Percentiles rank a stretch among this genome's conserved stretches.
Evolutionary conservation across 2,329 filamentous ascomycete genomes (phyloP).

Genomic region (Cladosporium sp.): DNA sequence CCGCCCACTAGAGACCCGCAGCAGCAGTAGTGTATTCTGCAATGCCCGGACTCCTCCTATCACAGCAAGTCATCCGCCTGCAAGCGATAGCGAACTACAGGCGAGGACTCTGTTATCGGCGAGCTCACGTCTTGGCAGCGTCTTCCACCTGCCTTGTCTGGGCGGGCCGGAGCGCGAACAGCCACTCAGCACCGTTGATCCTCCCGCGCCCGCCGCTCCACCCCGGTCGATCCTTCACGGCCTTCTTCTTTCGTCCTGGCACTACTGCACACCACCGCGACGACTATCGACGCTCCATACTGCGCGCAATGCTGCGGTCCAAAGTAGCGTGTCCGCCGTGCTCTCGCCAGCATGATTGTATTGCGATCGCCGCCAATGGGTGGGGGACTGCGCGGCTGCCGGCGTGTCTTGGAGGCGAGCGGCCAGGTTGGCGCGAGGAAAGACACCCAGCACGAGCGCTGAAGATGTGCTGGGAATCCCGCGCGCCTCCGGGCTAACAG

Average conservation of each 20-base stretch:
- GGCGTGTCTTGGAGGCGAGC: slow-evolving; percentile 6
- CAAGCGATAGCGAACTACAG: background rate
- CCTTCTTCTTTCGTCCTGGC: slow-evolving; percentile 10
- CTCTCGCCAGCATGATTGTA: slow-evolving; percentile 5
- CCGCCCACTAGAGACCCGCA: background rate
- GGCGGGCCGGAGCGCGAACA: slow-evolving; percentile 1
- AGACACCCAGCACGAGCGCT: slow-evolving; percentile 9
- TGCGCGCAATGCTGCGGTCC: background rate
- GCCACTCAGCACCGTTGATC: background rate
- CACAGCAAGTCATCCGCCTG: background rate
- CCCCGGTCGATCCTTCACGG: background rate
- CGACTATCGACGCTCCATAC: background rate
- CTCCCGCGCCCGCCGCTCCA: background rate
- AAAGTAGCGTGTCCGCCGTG: background rate
- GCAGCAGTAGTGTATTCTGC: background rate
- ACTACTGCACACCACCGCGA: slow-evolving; percentile 7
- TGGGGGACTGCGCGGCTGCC: background rate
- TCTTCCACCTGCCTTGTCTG: background rate
- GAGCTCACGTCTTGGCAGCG: background rate
- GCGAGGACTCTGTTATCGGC: background rate
- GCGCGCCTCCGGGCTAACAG: background rate
- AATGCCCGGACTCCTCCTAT: background rate
- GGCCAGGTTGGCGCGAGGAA: slow-evolving; percentile 6
- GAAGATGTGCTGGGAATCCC: background rate
- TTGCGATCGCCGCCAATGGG: slow-evolving; percentile 9